Evolutionary conservation across 2,329 filamentous ascomycete species (phyloP), one percentile per base, ranked within the genome.

Genomic region (Sordariomycetes sp.): DNA sequence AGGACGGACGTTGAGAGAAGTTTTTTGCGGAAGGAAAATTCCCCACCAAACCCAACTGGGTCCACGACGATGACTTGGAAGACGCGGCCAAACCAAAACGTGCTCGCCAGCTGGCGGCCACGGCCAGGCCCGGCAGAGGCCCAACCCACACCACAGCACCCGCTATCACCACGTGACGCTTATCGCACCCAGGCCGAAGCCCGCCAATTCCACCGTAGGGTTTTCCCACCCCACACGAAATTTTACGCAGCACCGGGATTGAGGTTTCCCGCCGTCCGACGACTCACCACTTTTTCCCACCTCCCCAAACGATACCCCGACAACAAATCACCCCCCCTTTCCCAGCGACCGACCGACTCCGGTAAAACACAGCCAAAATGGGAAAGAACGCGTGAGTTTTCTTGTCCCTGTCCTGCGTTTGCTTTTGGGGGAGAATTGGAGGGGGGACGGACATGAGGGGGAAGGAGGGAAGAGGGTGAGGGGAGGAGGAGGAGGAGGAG

Each of bases 331-430:
- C 24, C 46, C 48, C 48, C 35, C 43, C 43, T 52, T 57, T 35
- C 32, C 25, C 28, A 37, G 25, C 40, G 14, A 35, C 37, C 22
- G 22, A 24, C 11, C n/a, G 34, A 40, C 37, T n/a, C 25, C n/a
- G 18, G 18, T 57, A 52, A 57, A 40, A 20, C 72, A 72, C 75
- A 73, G 72, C 76, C 72, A 77, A 74, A 81, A 84, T 84, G 81
- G 81, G 80, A 74, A 84, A 84, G 76, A 69, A 79, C 66, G 82
- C 80, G 81, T 84, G 78, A 77, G 81, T 82, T 54, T 60, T 59
- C 50, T 58, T 55, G 59, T 58, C 54, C 40, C 28, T 57, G 48
- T 59, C 43, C 60, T 37, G 55, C 60, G 59, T 46, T 55, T 61
- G 60, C 34, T 65, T 60, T 58, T 59, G 58, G 57, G 55, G 61